Percentiles rank a stretch among this genome's conserved stretches.
phyloP scores from a whole-genome alignment of 169 alveolate species.

The Cryptosporidium canis region DNA sequence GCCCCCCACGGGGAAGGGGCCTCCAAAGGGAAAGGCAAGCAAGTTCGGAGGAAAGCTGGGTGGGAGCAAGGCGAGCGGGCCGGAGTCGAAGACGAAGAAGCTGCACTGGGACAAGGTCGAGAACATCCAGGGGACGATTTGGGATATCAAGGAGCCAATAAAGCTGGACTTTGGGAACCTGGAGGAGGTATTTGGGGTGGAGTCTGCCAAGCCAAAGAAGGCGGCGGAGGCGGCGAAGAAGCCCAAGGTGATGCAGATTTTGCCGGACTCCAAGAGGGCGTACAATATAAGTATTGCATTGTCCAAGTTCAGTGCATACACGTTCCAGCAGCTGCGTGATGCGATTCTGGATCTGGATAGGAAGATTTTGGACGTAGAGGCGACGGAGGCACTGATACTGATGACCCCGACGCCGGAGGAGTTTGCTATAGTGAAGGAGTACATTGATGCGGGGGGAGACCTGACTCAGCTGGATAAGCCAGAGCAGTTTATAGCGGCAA shows the following conservation, averaged over 20 bases:
- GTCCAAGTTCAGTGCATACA: slow-evolving; percentile 87
- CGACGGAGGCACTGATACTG: slow-evolving; percentile 87
- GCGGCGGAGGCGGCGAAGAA: slow-evolving; percentile 80
- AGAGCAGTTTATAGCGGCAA: slow-evolving; percentile 89
- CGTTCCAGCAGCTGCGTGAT: slow-evolving; percentile 88
- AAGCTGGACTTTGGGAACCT: slow-evolving; percentile 76
- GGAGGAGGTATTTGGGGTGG: slow-evolving; percentile 81
- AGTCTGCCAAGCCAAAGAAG: slow-evolving; percentile 81
- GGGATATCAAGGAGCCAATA: slow-evolving; percentile 73
- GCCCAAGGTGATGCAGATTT: slow-evolving; percentile 82
- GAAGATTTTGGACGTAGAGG: slow-evolving; percentile 83
- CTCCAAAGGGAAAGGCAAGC: slow-evolving; percentile 79
- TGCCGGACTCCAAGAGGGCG: slow-evolving; percentile 90
- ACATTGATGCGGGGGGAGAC: slow-evolving; percentile 88
- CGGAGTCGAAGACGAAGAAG: slow-evolving; percentile 81
- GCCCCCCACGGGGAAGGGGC: slow-evolving; percentile 81
- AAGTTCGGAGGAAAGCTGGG: slow-evolving; percentile 73
- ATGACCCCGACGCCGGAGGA: slow-evolving; percentile 89
- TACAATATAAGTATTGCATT: slow-evolving; percentile 90
- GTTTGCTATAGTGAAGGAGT: slow-evolving; percentile 85
- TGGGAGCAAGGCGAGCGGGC: slow-evolving; percentile 80
- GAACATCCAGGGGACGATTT: slow-evolving; percentile 86
- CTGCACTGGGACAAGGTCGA: slow-evolving; percentile 91
- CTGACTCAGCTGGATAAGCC: slow-evolving; percentile 86
- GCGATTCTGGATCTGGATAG: slow-evolving; percentile 85